Evolutionary conservation across 208 protist genomes (phyloP).

Genomic region (Phytomonas sp.): DNA sequence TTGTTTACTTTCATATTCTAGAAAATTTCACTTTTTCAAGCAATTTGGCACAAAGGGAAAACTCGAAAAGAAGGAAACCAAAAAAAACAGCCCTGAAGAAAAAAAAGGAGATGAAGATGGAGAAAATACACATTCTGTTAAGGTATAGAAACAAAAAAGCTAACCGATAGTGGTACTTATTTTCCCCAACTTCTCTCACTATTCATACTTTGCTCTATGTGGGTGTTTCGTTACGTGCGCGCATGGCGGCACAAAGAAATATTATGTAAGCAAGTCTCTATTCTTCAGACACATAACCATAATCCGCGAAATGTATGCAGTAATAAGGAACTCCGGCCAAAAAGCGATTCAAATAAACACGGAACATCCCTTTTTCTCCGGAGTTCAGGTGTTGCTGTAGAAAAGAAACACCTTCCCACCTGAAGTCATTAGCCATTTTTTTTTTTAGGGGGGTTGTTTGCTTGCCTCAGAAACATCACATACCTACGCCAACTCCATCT

Average conservation of each 20-base stretch:
- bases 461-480: background rate
- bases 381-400: background rate
- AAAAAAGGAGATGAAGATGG: background rate
- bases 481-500: constrained; percentile 85
- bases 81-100: constrained; percentile 3
- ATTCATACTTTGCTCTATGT: background rate
- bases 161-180: background rate
- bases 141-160: background rate
- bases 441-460: background rate
- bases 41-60: background rate
- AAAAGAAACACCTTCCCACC: constrained; percentile 1
- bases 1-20: background rate
- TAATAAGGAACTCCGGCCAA: background rate
- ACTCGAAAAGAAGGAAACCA: background rate
- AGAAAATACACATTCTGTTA: background rate
- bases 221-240: background rate
- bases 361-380: background rate
- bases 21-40: background rate
- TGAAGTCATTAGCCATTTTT: background rate
- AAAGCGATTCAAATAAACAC: constrained; percentile 1
- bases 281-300: background rate
- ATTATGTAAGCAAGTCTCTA: background rate
- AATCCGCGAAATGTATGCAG: background rate
- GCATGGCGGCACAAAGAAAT: background rate
- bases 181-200: background rate